Base-by-base conservation (phyloP, 306 rosid genomes). In the Astragalus glycyphyllos region DNA sequence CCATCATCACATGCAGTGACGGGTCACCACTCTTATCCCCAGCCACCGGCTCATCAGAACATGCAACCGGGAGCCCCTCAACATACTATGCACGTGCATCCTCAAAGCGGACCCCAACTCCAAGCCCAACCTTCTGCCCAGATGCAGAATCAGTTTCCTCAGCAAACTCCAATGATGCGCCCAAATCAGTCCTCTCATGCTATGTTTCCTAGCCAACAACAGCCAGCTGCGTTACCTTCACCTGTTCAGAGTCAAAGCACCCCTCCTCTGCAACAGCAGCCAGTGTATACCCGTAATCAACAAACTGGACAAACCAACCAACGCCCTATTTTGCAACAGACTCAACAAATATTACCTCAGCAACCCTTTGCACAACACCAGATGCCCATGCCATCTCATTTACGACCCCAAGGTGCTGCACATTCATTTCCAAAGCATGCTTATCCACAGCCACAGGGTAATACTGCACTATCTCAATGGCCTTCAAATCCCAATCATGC, bases 11-110 rank as follows among this genome's bases (percentile, higher is more conserved):
- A 89, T 77, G 86, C 86, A 12, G 86, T 85, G 58, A 80, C 88
- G 3, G 95, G 92, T 40, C 87, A 89, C 81, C 85, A 83, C 58
- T 86, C 87, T 6, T 90, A 81, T 76, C 88, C 90, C 61, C 98
- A 84, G 73, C 82, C 83, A 59, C 91, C 76, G 58, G 74, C 77
- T 73, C 88, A 84, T 65, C 96, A 82, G 14, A 90, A 85, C 62
- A 47, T 70, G 82, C 93, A 83, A 67, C 71, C 71, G 7, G 92
- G 84, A 53, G 85, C 75, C 56, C 73, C 91, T 62, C 98, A 88
- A 73, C 84, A 67, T 66, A 42, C 77, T 26, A 29, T 80, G 62
- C 77, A 82, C 14, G 20, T 66, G 67, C 87, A 77, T 67, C 81
- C 92, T 54, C 96, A 85, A 75, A 80, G 76, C 17, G 85, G 81